Base-by-base conservation (phyloP, 768 basidiomycete species). In the Lepiota subincarnata region DNA sequence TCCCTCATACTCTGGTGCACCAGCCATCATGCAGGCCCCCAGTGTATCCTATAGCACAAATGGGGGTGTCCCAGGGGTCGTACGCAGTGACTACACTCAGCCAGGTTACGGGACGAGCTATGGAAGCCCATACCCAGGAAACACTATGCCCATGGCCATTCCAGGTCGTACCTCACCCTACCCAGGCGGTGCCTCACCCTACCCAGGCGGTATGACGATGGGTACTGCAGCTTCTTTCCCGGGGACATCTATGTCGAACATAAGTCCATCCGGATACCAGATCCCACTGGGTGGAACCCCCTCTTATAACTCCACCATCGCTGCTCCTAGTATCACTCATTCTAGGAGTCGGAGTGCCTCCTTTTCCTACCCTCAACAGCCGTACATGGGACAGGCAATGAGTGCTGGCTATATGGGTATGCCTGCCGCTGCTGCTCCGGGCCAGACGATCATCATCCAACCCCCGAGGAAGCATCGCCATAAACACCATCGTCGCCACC, bases 401-500 rank as follows among this genome's bases (percentile, higher is more conserved):
- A 35, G 38, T 31, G 1, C 48, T 35, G 37, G 49, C 56, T 49
- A 56, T 40, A 45, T 50, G 24, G 54, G 43, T 14, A 36, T 31
- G 43, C 24, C 34, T 12, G 26, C 37, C 22, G 51, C 26, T 38
- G 44, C 48, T 49, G 50, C 36, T 36, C 51, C 56, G 42, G 55
- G 28, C 3, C 60, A 58, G 42, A 51, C 60, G 7, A 59, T 62
- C 40, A 52, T 64, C 12, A 62, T 64, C 31, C 53, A 62, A 36
- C 59, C 55, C 50, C 57, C 61, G 18, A 59, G 62, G 38, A 66
- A 67, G 36, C 52, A 53, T 46, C 52, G 52, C 37, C 61, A 67
- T 44, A 68, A 62, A 42, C 68, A 68, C 50, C 66, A 57, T 40
- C 65, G 59, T 38, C 68, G 68, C 55, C 64, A 62, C 51, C 69